Percentiles rank a stretch among this genome's conserved stretches.
These are phyloP conservation scores for Jaltomata sinuosa DNA, from an alignment of 257 asterid genomes.

Conservation along the genomic window DNA sequence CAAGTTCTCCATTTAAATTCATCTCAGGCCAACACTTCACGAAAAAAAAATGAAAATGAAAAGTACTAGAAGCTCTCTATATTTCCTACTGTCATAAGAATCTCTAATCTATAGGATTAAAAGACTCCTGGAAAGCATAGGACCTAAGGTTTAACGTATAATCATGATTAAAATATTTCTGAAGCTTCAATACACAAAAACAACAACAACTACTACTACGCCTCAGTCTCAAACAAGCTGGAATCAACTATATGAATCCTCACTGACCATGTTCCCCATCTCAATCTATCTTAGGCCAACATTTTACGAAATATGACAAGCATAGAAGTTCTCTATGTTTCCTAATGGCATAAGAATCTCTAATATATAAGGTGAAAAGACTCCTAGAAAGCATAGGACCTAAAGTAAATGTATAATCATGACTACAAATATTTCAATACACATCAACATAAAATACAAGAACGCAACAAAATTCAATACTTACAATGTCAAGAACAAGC, in stretches of 20 bases:
- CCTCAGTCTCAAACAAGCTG: background rate
- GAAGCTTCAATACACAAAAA: background rate
- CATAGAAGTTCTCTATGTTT: background rate
- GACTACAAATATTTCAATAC: background rate
- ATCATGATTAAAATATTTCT: background rate
- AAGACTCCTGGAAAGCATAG: background rate
- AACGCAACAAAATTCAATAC: conserved; percentile 9
- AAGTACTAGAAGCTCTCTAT: background rate
- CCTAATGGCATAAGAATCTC: background rate
- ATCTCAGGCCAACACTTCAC: background rate
- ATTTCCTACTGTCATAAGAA: background rate
- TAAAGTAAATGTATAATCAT: background rate
- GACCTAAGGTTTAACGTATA: background rate
- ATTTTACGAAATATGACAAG: background rate
- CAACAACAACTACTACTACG: no score
- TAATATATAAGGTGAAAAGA: background rate
- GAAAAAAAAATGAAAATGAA: no score
- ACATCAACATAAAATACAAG: background rate
- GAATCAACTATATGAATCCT: background rate
- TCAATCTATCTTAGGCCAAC: background rate
- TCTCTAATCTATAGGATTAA: background rate
- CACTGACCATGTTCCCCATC: background rate
- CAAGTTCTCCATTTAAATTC: background rate
- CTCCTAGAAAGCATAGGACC: background rate
- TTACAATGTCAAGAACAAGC: conserved; percentile 91